Percentiles rank a stretch among this genome's conserved stretches.
phyloP scores from a whole-genome alignment of 1,284 basidiomycete genomes.

The Abortiporus biennis region DNA sequence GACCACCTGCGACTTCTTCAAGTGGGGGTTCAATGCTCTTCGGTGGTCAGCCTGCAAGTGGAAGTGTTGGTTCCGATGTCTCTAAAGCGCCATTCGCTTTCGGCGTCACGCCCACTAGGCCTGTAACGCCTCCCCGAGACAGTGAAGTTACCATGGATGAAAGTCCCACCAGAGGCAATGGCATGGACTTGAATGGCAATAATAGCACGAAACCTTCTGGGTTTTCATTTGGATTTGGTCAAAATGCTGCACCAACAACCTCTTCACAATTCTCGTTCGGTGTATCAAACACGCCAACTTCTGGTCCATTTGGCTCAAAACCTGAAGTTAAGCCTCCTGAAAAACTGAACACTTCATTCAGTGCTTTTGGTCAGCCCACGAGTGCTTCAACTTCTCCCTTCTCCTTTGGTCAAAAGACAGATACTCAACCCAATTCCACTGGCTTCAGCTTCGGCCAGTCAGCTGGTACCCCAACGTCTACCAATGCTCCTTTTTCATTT shows the following conservation, averaged over 20 bases:
- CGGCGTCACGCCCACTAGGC: slow-evolving; percentile 14
- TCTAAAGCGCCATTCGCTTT: slow-evolving; percentile 22
- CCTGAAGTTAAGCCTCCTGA: too few species aligned
- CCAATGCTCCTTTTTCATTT: slow-evolving; percentile 16
- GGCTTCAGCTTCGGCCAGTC: too few species aligned
- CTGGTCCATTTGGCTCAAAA: too few species aligned
- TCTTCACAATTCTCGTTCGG: slow-evolving; percentile 17
- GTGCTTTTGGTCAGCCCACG: slow-evolving; percentile 19
- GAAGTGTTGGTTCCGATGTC: slow-evolving; percentile 15
- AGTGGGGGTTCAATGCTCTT: neutral
- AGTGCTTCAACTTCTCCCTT: slow-evolving; percentile 8
- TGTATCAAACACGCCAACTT: too few species aligned
- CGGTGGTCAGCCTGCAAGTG: too few species aligned
- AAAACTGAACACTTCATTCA: slow-evolving; percentile 11
- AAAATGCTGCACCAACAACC: too few species aligned
- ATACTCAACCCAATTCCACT: too few species aligned
- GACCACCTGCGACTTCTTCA: slow-evolving; percentile 11
- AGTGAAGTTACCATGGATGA: slow-evolving; percentile 31
- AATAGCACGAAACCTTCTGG: slow-evolving; percentile 12
- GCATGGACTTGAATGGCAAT: slow-evolving; percentile 22
- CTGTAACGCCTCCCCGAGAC: slow-evolving; percentile 23
- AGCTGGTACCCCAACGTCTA: too few species aligned
- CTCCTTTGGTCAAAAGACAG: too few species aligned
- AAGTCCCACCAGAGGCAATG: slow-evolving; percentile 24
- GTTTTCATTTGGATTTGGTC: too few species aligned